A percentile compares a stretch with the other conserved stretches of the same genome.
These are phyloP conservation scores for Echium plantagineum DNA, from an alignment of 257 asterid genomes.

Conservation along the genomic window DNA sequence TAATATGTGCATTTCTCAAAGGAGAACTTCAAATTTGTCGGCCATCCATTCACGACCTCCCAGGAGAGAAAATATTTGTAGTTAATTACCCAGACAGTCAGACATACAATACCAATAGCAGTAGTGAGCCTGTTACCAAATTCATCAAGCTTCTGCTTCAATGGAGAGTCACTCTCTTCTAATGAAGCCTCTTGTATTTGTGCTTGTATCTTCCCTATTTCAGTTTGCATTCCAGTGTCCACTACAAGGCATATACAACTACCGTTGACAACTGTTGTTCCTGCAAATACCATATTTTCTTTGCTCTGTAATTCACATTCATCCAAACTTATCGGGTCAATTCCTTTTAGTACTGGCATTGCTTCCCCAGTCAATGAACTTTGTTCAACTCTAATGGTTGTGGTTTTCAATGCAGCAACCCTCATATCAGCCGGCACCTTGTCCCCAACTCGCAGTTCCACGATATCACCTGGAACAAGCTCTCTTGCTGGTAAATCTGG, in stretches of 20 bases:
- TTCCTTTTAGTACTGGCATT: constrained; percentile 46
- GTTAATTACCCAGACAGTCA: constrained; percentile 49
- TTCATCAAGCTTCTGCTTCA: constrained; percentile 60
- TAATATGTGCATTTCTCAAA: constrained; percentile 61
- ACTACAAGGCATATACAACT: constrained; percentile 45
- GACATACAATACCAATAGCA: constrained; percentile 49
- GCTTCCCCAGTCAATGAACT: constrained; percentile 63
- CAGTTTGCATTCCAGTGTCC: constrained; percentile 50
- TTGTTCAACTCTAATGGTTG: constrained; percentile 57
- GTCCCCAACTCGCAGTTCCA: constrained; percentile 61
- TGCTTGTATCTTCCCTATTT: constrained; percentile 50
- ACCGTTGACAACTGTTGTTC: constrained; percentile 58
- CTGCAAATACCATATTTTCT: constrained; percentile 67
- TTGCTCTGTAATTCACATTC: constrained; percentile 60
- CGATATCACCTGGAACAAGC: constrained; percentile 70
- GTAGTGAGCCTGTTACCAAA: constrained; percentile 55
- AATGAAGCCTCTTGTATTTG: constrained; percentile 60
- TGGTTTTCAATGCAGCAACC: constrained; percentile 34
- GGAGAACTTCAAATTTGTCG: constrained; percentile 40
- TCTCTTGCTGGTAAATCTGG: constrained; percentile 53
- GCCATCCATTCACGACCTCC: constrained; percentile 50
- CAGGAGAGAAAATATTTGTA: constrained; percentile 50
- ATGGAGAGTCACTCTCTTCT: constrained; percentile 52
- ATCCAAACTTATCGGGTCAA: constrained; percentile 21
- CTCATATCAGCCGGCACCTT: constrained; percentile 71